Evolutionary conservation across 2,329 filamentous ascomycete species (phyloP), one percentile per base, ranked within the genome.

Genomic region (Colletotrichum truncatum): DNA sequence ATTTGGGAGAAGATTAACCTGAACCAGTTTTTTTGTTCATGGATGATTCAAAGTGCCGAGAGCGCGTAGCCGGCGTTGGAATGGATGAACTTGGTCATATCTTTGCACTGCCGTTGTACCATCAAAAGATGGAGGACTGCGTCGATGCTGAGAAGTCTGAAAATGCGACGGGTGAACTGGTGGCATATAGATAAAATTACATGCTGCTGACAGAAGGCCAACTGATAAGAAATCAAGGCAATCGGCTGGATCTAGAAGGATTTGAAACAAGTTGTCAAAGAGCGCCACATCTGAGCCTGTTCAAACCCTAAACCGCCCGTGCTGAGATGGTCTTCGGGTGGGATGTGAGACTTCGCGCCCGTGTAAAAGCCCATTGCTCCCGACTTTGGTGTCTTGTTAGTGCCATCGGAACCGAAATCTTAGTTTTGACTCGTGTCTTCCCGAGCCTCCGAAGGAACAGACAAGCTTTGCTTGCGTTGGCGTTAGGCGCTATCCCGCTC

Each of bases 131-230:
- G 39, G 18, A 21, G 21, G 16, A 43, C n/a, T n/a, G 18, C 16
- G 6, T 43, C 39, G 21, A 9, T 43, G 39, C 39, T 43, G n/a
- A 18, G 4, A 39, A 16, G 36, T 43, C 10, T 43, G 39, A 43
- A 43, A 23, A 4, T 14, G 21, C 39, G 21, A 26, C n/a, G 6
- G 8, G n/a, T 10, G 30, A 23, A 28, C 23, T 11, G 21, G 41
- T 55, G 49, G n/a, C 56, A 25, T 55, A 49, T 16, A 41, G 25
- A 32, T 28, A 38, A n/a, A 41, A 30, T 28, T 30, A 28, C 25
- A 28, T 18, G 26, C 21, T 28, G 25, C 34, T 65, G 62, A 65
- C 57, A 55, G 62, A 62, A 65, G 62, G 41, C 39, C 43, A 62
- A 49, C 46, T 9, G 11, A 38, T 14, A 6, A 38, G 28, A 16